Conservation (phyloP, 371 early-diverging fungal species). For the Dipsacomyces acuminosporus region DNA sequence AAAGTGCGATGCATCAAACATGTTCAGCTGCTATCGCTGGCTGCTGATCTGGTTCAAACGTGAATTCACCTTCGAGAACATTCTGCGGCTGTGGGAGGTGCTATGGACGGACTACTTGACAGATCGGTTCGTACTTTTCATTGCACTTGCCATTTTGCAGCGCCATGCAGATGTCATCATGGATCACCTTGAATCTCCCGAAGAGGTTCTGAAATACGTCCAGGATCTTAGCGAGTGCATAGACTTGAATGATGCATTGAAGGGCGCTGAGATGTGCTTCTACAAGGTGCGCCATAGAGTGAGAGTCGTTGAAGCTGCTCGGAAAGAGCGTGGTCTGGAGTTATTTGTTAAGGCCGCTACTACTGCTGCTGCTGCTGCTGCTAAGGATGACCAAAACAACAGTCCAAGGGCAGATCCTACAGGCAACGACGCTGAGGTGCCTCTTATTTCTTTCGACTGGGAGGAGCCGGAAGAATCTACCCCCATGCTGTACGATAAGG, state of each 20-base stretch:
- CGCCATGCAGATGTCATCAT: slow-evolving; percentile 72
- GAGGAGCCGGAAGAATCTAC: slow-evolving; percentile 8
- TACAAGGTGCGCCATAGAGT: slow-evolving; percentile 63
- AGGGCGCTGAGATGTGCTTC: slow-evolving; percentile 74
- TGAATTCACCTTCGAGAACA: slow-evolving; percentile 84
- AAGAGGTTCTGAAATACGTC: slow-evolving; percentile 86
- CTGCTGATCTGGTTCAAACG: slow-evolving; percentile 92
- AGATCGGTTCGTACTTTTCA: slow-evolving; percentile 76
- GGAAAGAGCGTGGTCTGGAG: slow-evolving; percentile 17
- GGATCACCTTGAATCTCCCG: slow-evolving; percentile 70
- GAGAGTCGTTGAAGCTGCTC: slow-evolving; percentile 50
- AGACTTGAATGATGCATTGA: slow-evolving; percentile 66
- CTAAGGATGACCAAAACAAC: neutral
- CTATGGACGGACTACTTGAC: slow-evolving; percentile 83
- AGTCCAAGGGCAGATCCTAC: neutral
- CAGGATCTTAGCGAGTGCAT: slow-evolving; percentile 80
- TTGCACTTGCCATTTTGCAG: slow-evolving; percentile 86
- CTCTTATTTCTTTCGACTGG: slow-evolving; percentile 32
- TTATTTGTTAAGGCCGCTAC: neutral
- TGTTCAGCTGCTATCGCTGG: slow-evolving; percentile 95
- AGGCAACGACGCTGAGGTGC: slow-evolving; percentile 16
- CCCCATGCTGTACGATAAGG: slow-evolving; percentile 2
- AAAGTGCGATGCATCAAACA: slow-evolving; percentile 69
- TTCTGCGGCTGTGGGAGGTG: slow-evolving; percentile 82
- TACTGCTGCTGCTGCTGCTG: too few relatives aligned